Evolutionary conservation across 768 basidiomycete species (phyloP).

Genomic region (Exidia glandulosa): DNA sequence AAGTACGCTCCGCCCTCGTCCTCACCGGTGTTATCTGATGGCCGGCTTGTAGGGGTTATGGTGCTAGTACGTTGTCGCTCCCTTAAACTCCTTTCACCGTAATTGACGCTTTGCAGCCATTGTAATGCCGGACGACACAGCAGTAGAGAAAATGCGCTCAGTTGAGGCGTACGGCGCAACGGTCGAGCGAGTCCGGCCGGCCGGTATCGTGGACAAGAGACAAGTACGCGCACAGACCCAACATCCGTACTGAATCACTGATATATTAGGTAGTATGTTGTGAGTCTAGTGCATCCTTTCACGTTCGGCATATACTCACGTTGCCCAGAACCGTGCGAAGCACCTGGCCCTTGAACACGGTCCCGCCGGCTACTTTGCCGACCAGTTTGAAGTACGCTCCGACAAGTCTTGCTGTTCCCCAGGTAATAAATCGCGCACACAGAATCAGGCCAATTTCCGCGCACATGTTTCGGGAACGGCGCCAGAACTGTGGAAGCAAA

Average conservation of each 20-base stretch:
- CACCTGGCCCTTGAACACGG: constrained; percentile 71
- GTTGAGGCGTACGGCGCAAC: constrained; percentile 74
- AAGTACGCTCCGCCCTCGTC: constrained; percentile 36
- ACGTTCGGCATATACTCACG: neutral
- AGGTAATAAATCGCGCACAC: neutral
- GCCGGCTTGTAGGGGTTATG: constrained; percentile 57
- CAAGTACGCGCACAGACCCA: no score
- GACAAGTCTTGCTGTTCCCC: neutral
- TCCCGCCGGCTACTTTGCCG: constrained; percentile 80
- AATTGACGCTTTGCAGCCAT: constrained; percentile 44
- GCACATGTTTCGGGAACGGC: constrained; percentile 87
- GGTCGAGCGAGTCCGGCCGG: constrained; percentile 82
- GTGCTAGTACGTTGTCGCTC: constrained; percentile 54
- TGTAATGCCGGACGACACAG: constrained; percentile 83
- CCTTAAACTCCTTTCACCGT: no score
- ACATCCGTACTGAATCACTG: constrained; percentile 7
- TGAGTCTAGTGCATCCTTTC: constrained; percentile 24
- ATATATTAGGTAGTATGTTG: constrained; percentile 43
- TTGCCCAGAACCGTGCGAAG: constrained; percentile 70
- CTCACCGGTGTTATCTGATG: neutral
- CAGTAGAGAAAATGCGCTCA: constrained; percentile 82
- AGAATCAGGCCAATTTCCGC: constrained; percentile 84
- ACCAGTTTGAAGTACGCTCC: constrained; percentile 73
- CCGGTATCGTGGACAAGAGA: constrained; percentile 94
- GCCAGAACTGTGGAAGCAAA: constrained; percentile 92